These are phyloP conservation scores for Saturnispora gosingensis DNA, from an alignment of 805 yeast species.

Conservation along the genomic window DNA sequence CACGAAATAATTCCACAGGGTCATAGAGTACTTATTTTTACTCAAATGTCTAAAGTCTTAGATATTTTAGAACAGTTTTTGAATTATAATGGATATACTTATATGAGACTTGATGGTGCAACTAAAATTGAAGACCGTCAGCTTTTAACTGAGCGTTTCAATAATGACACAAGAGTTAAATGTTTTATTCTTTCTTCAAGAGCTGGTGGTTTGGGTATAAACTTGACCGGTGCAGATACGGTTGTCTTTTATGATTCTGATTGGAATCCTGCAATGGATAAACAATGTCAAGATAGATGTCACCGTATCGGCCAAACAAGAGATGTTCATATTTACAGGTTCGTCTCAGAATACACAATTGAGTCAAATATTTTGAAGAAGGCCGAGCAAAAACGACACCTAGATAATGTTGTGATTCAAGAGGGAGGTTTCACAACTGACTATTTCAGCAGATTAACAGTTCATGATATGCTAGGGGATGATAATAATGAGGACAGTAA, in stretches of 20 bases:
- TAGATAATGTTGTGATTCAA: constrained; percentile 92
- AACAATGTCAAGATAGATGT: constrained; percentile 98
- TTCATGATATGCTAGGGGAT: constrained; percentile 73
- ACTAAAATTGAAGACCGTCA: constrained; percentile 97
- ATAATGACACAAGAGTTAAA: constrained; percentile 74
- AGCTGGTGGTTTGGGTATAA: constrained; percentile 98
- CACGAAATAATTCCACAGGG: constrained; percentile 77
- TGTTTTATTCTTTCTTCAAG: constrained; percentile 90
- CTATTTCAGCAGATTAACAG: constrained; percentile 80
- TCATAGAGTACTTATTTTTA: constrained; percentile 89
- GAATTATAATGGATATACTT: constrained; percentile 89
- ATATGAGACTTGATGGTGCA: constrained; percentile 94
- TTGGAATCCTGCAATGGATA: constrained; percentile 99
- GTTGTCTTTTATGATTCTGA: constrained; percentile 97
- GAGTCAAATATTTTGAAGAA: constrained; percentile 90
- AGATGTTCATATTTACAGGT: constrained; percentile 94
- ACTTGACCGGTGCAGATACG: constrained; percentile 96
- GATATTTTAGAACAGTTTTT: constrained; percentile 89
- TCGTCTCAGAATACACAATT: constrained; percentile 92
- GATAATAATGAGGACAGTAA: constrained; percentile 27
- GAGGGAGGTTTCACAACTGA: constrained; percentile 98
- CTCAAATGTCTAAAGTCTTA: constrained; percentile 96
- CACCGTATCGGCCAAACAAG: constrained; percentile 98
- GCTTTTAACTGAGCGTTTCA: constrained; percentile 84
- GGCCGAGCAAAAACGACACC: constrained; percentile 88